Base-by-base conservation (phyloP, 352 stramenopile species). In the Globisporangium middletonii region DNA sequence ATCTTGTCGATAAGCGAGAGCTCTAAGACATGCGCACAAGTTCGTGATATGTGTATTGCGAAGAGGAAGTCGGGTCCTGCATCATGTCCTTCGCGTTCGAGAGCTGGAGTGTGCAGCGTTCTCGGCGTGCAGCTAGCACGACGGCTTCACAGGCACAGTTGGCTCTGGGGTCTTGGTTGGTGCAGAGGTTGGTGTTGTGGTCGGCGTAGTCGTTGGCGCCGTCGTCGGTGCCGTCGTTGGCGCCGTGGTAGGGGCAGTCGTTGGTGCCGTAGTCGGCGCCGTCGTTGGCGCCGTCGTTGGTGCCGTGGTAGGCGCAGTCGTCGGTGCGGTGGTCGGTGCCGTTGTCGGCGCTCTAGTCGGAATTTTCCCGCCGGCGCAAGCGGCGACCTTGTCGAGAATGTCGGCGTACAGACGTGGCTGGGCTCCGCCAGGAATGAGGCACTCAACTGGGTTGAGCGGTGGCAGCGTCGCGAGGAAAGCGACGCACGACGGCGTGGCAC, bases 401-500 rank as follows among this genome's bases (percentile, higher is more conserved):
- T 54, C 13, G 7, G 28, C 30, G 49, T 41, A 43, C 7, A 41
- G n/a, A 23, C 26, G 26, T 6, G 13, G 16, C 11, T 4, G 2
- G 46, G 9, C 3, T 19, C 46, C 50, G 43, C 50, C 50, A 15
- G 50, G 50, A 16, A 56, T 47, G 35, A 19, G 19, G 37, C 50
- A 56, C 11, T 56, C 50, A 19, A 30, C 13, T 23, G 50, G 50
- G 50, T 56, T 56, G 19, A 56, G 50, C 23, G 50, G 19, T 2
- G 50, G 33, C 4, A 56, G 50, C 23, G 50, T 48, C 19, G 50
- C 50, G 37, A 56, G 37, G 37, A 56, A 56, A 3, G 50, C 35
- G 4, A 44, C n/a, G 50, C 50, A 56, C 50, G 50, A 35, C 6
- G 11, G 9, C 8, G 33, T 56, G 1, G 12, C 15, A 19, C 50